phyloP scores from a whole-genome alignment of 2,329 filamentous ascomycete genomes.

The Alternaria sp. region DNA sequence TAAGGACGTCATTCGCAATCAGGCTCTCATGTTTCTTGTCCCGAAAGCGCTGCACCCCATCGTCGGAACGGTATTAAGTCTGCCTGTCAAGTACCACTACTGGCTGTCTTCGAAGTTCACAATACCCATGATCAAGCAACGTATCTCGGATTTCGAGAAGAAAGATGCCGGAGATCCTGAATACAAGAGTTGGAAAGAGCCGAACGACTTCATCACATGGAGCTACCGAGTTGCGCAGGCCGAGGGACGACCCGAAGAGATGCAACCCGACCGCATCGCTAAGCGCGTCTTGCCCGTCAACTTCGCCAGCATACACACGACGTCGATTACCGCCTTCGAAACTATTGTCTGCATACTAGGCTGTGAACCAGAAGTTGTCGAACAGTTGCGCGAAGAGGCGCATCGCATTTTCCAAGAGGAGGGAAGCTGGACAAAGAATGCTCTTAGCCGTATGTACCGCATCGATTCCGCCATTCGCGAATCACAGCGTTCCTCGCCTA shows the following conservation, averaged over 20 bases:
- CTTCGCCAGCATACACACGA: constrained; percentile 67
- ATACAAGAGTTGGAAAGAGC: constrained; percentile 52
- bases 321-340: constrained; percentile 58
- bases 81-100: constrained; percentile 58
- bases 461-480: constrained; percentile 62
- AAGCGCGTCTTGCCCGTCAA: constrained; percentile 62
- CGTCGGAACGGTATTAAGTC: constrained; percentile 53
- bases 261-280: constrained; percentile 57
- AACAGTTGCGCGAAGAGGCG: constrained; percentile 54
- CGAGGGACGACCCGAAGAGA: constrained; percentile 54
- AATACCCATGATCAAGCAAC: constrained; percentile 58
- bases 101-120: constrained; percentile 51
- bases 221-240: constrained; percentile 58
- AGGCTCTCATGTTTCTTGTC: constrained; percentile 52
- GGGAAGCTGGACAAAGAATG: constrained; percentile 56
- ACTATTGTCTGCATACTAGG: constrained; percentile 35
- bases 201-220: constrained; percentile 66
- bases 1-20: constrained; percentile 51
- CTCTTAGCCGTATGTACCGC: constrained; percentile 52
- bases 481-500: constrained; percentile 58
- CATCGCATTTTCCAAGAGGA: constrained; percentile 42
- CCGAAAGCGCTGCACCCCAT: constrained; percentile 59
- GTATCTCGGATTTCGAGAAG: constrained; percentile 55
- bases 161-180: constrained; percentile 51
- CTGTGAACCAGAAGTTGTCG: constrained; percentile 20